Evolutionary conservation across 2,329 filamentous ascomycete species (phyloP), one percentile per base, ranked within the genome.

Genomic region (Fusarium algeriense): DNA sequence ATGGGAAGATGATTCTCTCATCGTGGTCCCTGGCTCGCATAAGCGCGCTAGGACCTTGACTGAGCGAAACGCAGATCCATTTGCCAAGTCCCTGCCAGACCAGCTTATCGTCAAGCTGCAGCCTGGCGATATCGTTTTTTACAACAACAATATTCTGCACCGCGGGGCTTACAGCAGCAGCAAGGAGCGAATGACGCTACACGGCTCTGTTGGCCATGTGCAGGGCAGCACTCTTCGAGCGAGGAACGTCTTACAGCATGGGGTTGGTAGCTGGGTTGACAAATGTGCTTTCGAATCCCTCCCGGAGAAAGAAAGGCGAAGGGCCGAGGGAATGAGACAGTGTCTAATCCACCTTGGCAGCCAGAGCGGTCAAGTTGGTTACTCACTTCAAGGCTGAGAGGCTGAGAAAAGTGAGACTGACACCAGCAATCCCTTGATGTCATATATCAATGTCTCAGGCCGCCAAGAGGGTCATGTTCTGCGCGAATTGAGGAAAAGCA

Each of bases 61-160:
- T 1, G 94, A 97, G 85, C 85, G 93, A 15, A 80, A 76, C 10
- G 93, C 93, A 1, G 89, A 85, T 23, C 90, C 91, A 0, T 92
- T 89, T 75, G 91, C 91, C 73, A 77, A 82, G 5, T 76, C 83
- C 3, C 74, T 96, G 72, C 89, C 90, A 0, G 88, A 83, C 1
- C 90, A 94, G 83, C 77, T 91, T 17, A 81, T 88, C 6, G 93
- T 97, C 19, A 77, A 84, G 77, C 83, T 97, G 67, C 83, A 87
- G 69, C 86, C 93, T 0, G 94, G 94, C 1, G 94, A 97, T 80
- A 89, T 92, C 19, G 92, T 92, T 44, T 97, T 97, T 76, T 97
- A 97, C 78, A 90, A 97, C 80, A 97, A 95, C 78, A 97, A 97
- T 79, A 97, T 97, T 70, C 79, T 97, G 69, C 92, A 94, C 76